Conservation (phyloP, 2,329 filamentous ascomycete genomes). For the Arthroderma uncinatum region DNA sequence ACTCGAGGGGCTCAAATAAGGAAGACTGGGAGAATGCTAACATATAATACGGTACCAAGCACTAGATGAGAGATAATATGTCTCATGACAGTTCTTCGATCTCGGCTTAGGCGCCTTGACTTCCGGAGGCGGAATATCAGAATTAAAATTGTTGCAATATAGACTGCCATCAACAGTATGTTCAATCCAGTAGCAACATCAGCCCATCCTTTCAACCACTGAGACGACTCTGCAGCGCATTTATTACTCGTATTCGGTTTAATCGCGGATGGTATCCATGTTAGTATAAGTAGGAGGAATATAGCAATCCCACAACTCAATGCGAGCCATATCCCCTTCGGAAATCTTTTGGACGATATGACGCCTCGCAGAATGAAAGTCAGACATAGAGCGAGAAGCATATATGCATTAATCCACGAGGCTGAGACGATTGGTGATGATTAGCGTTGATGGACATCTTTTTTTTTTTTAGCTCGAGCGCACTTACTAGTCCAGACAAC, state of each 20-base stretch:
- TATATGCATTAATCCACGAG: constrained; percentile 20
- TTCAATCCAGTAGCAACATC: constrained; percentile 17
- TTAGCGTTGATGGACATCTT: not conserved
- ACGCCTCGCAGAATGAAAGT: constrained; percentile 6
- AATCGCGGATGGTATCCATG: constrained; percentile 18
- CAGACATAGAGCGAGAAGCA: constrained; percentile 12
- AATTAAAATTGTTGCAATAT: constrained; percentile 14
- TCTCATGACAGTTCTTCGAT: constrained; percentile 18
- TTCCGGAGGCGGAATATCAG: constrained; percentile 16
- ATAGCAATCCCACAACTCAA: constrained; percentile 15
- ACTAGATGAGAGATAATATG: constrained; percentile 21
- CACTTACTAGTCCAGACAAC: constrained; percentile 19
- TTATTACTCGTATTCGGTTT: constrained; percentile 10
- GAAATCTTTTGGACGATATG: constrained; percentile 11
- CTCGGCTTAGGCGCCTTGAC: constrained; percentile 14
- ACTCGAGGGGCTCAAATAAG: not conserved
- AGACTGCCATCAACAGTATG: constrained; percentile 14
- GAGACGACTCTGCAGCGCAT: constrained; percentile 16
- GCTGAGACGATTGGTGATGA: constrained; percentile 12
- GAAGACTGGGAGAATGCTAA: constrained; percentile 11
- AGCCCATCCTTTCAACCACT: constrained; percentile 16
- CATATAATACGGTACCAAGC: constrained; percentile 16
- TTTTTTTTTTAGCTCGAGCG: not conserved
- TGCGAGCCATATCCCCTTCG: constrained; percentile 14
- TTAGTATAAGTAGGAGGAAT: constrained; percentile 14